Percentiles rank a stretch among this genome's conserved stretches.
phyloP scores from a whole-genome alignment of 1,139 yeast genomes.

The Saccharomycopsis hybrid region DNA sequence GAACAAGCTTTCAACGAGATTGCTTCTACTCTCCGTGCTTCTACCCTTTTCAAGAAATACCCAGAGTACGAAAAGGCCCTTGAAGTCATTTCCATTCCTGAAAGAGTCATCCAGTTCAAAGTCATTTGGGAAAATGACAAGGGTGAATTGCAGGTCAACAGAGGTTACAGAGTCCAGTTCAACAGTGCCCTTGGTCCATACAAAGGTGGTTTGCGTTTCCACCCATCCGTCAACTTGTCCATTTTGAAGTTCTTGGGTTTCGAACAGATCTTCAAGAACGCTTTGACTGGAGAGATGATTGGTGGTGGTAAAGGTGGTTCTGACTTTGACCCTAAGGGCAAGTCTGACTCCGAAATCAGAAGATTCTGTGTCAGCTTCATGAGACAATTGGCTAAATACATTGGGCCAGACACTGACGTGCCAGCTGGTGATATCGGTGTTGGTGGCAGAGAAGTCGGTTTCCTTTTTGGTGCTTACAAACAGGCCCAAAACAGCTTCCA shows the following conservation, averaged over 20 bases:
- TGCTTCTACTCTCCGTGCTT: slow-evolving; percentile 80
- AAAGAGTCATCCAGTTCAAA: slow-evolving; percentile 93
- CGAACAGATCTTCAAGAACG: slow-evolving; percentile 98
- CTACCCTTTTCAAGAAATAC: slow-evolving; percentile 79
- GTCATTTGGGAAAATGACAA: slow-evolving; percentile 97
- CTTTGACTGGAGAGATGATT: slow-evolving; percentile 93
- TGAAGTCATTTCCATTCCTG: slow-evolving; percentile 90
- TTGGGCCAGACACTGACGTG: slow-evolving; percentile 95
- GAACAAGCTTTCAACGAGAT: slow-evolving; percentile 98
- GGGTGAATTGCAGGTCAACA: slow-evolving; percentile 87
- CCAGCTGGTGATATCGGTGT: slow-evolving; percentile 98
- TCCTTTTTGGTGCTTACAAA: slow-evolving; percentile 95
- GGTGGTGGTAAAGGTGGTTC: slow-evolving; percentile 99
- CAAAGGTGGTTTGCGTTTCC: slow-evolving; percentile 98
- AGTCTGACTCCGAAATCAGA: slow-evolving; percentile 88
- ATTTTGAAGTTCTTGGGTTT: slow-evolving; percentile 94
- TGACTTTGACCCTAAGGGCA: slow-evolving; percentile 95
- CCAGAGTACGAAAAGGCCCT: slow-evolving; percentile 89
- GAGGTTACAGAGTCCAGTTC: slow-evolving; percentile 97
- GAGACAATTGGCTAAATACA: slow-evolving; percentile 93
- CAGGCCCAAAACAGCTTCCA: slow-evolving; percentile 87
- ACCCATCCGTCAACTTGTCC: slow-evolving; percentile 92
- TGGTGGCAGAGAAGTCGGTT: slow-evolving; percentile 90
- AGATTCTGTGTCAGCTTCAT: slow-evolving; percentile 94
- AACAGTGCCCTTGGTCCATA: slow-evolving; percentile 98